Base-by-base conservation (phyloP, 2,329 filamentous ascomycete genomes). In the Plectosphaerella cucumerina region DNA sequence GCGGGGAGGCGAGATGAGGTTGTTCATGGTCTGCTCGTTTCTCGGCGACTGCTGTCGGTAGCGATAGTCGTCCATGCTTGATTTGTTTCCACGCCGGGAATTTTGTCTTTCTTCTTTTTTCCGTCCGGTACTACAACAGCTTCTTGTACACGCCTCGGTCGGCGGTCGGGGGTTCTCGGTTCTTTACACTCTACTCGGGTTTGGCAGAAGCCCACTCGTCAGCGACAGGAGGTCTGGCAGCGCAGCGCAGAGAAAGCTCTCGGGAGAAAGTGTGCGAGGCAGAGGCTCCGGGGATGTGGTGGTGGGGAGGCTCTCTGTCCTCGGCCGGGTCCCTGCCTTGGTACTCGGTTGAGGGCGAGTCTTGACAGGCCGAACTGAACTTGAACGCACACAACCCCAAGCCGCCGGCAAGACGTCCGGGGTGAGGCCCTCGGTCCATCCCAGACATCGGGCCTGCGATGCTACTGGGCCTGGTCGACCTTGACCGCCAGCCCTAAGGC, bases 11-110 rank as follows among this genome's bases (percentile, higher is more conserved):
- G 88, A 86, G 63, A 86, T 84, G 69, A 90, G 83, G 59, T 84
- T 82, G 65, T 86, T 83, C 73, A 91, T 89, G 58, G 85, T 76
- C 62, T 82, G 74, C 64, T 96, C 90, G 72, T 86, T 87, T 61
- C 85, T 83, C 50, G 89, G 83, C 60, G 89, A 89, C 70, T 88
- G 85, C 70, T 91, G 81, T 61, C 86, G 85, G 71, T 88, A 92
- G 67, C 86, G 86, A 70, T 89, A 76, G 71, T 91, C 87, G 72
- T 93, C 89, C 81, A 90, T 88, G 74, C 81, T 65, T 81, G 70
- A 64, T 78, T 77, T 64, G 80, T 77, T 53, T 58, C 50, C 35
- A 39, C 21, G 22, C 42, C 26, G 39, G 18, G 39, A 14, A 18
- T 33, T 33, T 31, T 33, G 11, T 17, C n/a, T 20, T 33, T 46